Base-by-base conservation (phyloP, 352 stramenopile genomes). In the Phytophthora tubulina region DNA sequence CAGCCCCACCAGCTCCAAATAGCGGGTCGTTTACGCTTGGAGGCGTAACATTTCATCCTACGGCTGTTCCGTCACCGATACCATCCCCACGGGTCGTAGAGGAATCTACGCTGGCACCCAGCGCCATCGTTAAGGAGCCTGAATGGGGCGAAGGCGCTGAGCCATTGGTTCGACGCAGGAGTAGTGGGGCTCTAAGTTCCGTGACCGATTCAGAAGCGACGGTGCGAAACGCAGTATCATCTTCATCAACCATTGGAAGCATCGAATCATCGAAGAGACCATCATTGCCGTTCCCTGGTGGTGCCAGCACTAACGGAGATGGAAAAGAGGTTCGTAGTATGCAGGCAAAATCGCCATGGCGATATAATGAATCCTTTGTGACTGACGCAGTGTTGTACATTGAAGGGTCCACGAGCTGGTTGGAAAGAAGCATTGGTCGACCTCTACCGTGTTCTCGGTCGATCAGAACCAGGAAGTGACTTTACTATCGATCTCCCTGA, bases 361-460 rank as follows among this genome's bases (percentile, higher is more conserved):
- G 21, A n/a, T 35, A 6, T 44, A 50, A 13, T 31, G 57, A 33
- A 38, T 36, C 33, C 15, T 11, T 35, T 46, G 48, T 30, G 33
- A 33, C 41, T 63, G 35, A 68, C 41, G 4, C 38, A 38, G 30
- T 10, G 2, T 13, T 66, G n/a, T 57, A 27, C 21, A 13, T 67
- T 51, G 13, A 58, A 77, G 64, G 53, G 57, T 6, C 59, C 52
- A n/a, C 80, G 80, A 7, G 66, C 70, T 44, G 74, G 79, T 35
- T 94, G 86, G 88, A 84, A 84, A 31, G 81, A 82, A 45, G 84
- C 88, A 14, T 73, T 96, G 15, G 85, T 81, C 67, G 82, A 96
- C 42, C 70, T 95, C 0, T 93, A 93, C 48, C 77, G 77, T 15
- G 79, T 88, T 52, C 63, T 94, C 2, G 88, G 86, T 4, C 76